These are phyloP conservation scores for Chaetomium sp. DNA, from an alignment of 2,329 filamentous ascomycete genomes.

Conservation along the genomic window DNA sequence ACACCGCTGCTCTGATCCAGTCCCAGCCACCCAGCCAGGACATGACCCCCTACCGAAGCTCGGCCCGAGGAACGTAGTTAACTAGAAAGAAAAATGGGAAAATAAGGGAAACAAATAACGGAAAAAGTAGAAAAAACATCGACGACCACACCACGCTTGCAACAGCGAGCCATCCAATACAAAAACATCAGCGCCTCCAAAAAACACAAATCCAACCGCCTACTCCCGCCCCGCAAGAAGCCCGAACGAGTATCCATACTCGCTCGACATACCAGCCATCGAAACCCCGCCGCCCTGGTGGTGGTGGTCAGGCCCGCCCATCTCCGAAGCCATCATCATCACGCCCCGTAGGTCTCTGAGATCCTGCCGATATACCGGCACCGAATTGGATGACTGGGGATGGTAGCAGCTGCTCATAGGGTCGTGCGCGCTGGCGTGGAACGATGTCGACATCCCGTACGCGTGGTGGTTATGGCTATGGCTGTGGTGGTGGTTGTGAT, in stretches of 20 bases:
- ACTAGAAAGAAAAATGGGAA: no score
- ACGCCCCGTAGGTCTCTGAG: background rate
- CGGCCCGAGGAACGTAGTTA: no score
- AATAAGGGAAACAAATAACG: no score
- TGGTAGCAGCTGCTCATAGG: conserved; percentile 5
- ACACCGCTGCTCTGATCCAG: no score
- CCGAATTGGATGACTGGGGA: background rate
- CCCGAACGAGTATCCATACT: conserved; percentile 4
- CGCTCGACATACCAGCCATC: background rate
- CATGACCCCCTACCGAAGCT: no score
- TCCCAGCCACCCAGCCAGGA: no score
- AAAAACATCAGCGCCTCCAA: background rate
- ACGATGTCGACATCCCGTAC: no score
- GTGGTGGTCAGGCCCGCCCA: background rate
- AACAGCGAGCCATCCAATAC: background rate
- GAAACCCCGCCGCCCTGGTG: background rate
- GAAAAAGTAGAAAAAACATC: no score
- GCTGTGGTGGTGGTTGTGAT: no score
- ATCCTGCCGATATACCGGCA: conserved; percentile 3
- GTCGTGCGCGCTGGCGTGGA: background rate
- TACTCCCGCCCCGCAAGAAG: conserved; percentile 1
- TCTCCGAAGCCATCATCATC: background rate
- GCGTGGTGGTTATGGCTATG: no score
- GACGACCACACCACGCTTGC: background rate
- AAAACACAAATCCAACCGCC: background rate